Evolutionary conservation across 2,329 filamentous ascomycete genomes (phyloP).

Genomic region (Fusarium multiceps): DNA sequence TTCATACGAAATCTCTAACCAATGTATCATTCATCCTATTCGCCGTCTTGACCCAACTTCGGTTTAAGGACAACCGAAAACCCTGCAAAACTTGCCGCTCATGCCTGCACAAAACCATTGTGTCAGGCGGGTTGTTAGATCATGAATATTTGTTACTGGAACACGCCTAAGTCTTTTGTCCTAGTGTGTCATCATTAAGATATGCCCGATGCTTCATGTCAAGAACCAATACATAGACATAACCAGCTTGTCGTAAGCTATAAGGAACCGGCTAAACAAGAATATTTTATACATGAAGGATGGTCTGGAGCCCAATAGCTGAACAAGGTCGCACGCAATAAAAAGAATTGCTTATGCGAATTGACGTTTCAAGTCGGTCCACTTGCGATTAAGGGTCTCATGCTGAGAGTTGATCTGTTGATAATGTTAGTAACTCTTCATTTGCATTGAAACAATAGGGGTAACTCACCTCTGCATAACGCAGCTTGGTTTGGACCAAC

Average conservation of each 20-base stretch:
- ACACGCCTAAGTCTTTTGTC: slow-evolving; percentile 23
- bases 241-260: slow-evolving; percentile 13
- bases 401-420: slow-evolving; percentile 75
- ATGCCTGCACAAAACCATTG: slow-evolving; percentile 16
- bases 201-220: slow-evolving; percentile 27
- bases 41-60: background rate
- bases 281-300: slow-evolving; percentile 46
- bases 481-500: slow-evolving; percentile 93
- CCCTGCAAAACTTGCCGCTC: slow-evolving; percentile 5
- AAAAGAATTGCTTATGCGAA: slow-evolving; percentile 55
- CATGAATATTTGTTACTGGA: slow-evolving; percentile 32
- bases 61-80: slow-evolving; percentile 4
- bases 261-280: slow-evolving; percentile 26
- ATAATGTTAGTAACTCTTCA: slow-evolving; percentile 25
- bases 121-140: slow-evolving; percentile 19
- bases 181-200: slow-evolving; percentile 37
- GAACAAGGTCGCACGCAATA: slow-evolving; percentile 15
- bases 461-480: slow-evolving; percentile 87
- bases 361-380: slow-evolving; percentile 76
- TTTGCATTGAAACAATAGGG: background rate
- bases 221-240: slow-evolving; percentile 21
- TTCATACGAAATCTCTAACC: slow-evolving; percentile 1
- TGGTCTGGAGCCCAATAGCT: slow-evolving; percentile 17
- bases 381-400: slow-evolving; percentile 79
- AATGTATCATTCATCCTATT: slow-evolving; percentile 18